phyloP scores from a whole-genome alignment of 2,329 filamentous ascomycete species.

The Neofusicoccum sp. region DNA sequence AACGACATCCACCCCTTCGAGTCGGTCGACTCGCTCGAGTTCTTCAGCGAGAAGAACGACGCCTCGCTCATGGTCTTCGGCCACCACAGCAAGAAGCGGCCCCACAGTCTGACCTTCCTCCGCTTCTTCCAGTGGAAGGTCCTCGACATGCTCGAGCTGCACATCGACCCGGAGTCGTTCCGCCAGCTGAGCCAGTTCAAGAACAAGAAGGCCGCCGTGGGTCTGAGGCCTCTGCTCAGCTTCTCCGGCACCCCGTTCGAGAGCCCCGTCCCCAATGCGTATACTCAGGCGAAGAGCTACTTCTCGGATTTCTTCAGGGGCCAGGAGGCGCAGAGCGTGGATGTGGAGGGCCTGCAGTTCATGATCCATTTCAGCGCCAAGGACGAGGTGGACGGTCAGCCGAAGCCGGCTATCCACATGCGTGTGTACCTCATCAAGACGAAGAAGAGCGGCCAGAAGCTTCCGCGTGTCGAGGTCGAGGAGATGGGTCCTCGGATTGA shows the following conservation, averaged over 20 bases:
- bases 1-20: constrained; percentile 95
- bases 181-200: constrained; percentile 73
- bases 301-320: constrained; percentile 90
- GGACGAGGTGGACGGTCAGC: constrained; percentile 46
- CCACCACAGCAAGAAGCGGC: constrained; percentile 89
- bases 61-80: constrained; percentile 81
- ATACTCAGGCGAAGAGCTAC: constrained; percentile 82
- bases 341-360: constrained; percentile 94
- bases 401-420: constrained; percentile 56
- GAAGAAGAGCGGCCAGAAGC: constrained; percentile 78
- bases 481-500: constrained; percentile 95
- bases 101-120: constrained; percentile 79
- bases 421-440: constrained; percentile 85
- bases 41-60: constrained; percentile 97
- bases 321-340: constrained; percentile 74
- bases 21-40: constrained; percentile 81
- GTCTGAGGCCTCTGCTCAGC: constrained; percentile 84
- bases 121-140: constrained; percentile 84
- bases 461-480: constrained; percentile 89
- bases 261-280: constrained; percentile 73
- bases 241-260: constrained; percentile 90
- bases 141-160: constrained; percentile 90
- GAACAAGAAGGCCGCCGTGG: constrained; percentile 62
- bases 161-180: constrained; percentile 73
- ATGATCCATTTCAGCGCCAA: constrained; percentile 78